Base-by-base conservation (phyloP, 345 rosid species). In the Cardamine chenopodiifolia region DNA sequence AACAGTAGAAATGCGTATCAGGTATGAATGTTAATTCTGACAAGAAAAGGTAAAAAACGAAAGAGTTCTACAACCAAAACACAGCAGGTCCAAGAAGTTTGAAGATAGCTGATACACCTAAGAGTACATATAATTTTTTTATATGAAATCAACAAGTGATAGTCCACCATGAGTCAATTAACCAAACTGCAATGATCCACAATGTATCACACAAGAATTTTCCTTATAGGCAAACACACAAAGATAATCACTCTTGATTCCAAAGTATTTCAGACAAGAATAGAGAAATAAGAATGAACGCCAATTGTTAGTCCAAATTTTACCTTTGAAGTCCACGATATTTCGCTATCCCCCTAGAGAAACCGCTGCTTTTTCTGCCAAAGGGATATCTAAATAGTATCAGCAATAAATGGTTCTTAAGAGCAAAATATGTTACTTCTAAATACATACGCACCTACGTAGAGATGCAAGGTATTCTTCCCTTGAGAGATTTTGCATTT, bases 401-500 rank as follows among this genome's bases (percentile, higher is more conserved):
- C 60, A 82, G 81, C 55, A 74, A 81, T 68, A 73, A 78, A 73
- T 42, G 48, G 56, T 64, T 57, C 72, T 8, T 48, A 40, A 18
- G 8, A 48, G 62, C 32, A 31, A 18, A 22, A 62, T 8, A 54
- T 20, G 29, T 8, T 18, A 73, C 72, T 73, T 68, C 26, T 48
- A 53, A 55, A 53, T 58, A 55, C 70, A 75, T 74, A 68, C 68
- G 29, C 62, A 90, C 99, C 99, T 89, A 56, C 97, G 86, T 58
- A 95, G 91, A 74, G 99, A 90, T 62, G 95, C 99, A 52, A 95
- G 91, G 73, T 92, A 95, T 61, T 95, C 97, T 78, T 95, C 97
- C 72, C 99, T 89, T 3, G 97, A 89, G 71, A 95, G 83, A 80
- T 81, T 92, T 82, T 92, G 97, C 99, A 95, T 95, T 83, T 95